Evolutionary conservation across 495 filamentous ascomycete genomes (phyloP).

Genomic region (Hapsidospora chrysogenum): DNA sequence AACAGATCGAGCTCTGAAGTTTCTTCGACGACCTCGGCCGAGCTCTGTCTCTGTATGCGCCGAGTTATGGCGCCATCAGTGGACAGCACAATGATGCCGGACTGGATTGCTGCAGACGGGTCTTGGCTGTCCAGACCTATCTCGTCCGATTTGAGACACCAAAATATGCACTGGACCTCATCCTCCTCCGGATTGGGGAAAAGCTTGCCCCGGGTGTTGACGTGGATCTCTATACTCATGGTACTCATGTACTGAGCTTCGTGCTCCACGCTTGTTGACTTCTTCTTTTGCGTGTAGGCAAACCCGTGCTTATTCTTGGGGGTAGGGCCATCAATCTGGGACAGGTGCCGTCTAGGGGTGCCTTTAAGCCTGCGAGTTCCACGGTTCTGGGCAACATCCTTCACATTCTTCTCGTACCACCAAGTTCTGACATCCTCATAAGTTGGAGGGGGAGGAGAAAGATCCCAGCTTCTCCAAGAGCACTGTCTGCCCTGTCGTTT

Average conservation of each 20-base stretch:
- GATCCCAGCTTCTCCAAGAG: constrained; percentile 46
- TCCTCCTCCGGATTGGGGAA: constrained; percentile 81
- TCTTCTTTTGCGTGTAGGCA: constrained; percentile 69
- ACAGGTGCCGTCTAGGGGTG: constrained; percentile 31
- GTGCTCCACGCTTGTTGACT: constrained; percentile 61
- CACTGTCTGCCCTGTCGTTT: constrained; percentile 33
- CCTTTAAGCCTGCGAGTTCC: constrained; percentile 34
- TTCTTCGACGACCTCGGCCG: constrained; percentile 54
- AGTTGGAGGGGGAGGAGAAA: constrained; percentile 48
- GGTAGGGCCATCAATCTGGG: constrained; percentile 81
- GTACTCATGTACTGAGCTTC: constrained; percentile 91
- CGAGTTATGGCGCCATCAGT: constrained; percentile 36
- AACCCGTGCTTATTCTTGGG: constrained; percentile 72
- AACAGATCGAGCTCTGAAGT: constrained; percentile 69
- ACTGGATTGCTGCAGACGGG: constrained; percentile 18
- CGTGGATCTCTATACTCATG: constrained; percentile 91
- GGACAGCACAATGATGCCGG: constrained; percentile 51
- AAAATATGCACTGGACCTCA: constrained; percentile 80
- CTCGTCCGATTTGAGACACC: constrained; percentile 70
- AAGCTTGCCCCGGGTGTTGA: constrained; percentile 68
- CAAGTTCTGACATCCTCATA: constrained; percentile 54
- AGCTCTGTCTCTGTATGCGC: constrained; percentile 24
- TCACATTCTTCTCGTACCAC: constrained; percentile 28
- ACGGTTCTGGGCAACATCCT: constrained; percentile 14
- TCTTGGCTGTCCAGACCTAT: constrained; percentile 8